Base-by-base conservation (phyloP, 495 filamentous ascomycete genomes). In the Penicillium fimorum region DNA sequence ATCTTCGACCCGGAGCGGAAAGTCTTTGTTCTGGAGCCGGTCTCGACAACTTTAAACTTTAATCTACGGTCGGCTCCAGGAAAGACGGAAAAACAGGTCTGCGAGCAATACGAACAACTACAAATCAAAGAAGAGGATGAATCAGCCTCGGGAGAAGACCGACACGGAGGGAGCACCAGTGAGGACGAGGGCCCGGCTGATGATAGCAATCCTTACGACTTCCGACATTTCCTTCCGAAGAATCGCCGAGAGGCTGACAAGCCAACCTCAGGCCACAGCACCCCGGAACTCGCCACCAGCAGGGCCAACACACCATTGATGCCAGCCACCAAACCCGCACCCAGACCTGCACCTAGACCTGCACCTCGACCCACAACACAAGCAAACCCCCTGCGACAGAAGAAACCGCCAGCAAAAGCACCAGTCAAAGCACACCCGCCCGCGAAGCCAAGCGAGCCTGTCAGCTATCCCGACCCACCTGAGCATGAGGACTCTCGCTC, bases 171-270 rank as follows among this genome's bases (percentile, higher is more conserved):
- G 27, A 69, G 67, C 44, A 62, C 61, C 33, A 72, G 68, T 33
- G 74, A 74, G 17, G 76, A 76, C 22, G 76, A 77, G 49, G 74
- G 73, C 10, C 70, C 68, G 24, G 73, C 81, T 2, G 81, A 83
- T 51, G 71, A 76, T 0, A 68, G 71, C 56, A 85, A 85, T 50
- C 82, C 82, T 15, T 85, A 79, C 53, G 81, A 85, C 63, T 84
- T 74, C 60, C 79, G 82, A 10, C 82, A 85, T 61, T 85, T 84
- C 59, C 76, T 84, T 37, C 70, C 67, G 27, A 73, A 78, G 55
- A 60, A 62, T 17, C 67, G 72, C 46, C 66, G 60, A 6, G 67
- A 71, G 38, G 67, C 69, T 37, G 62, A 66, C 30, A 75, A 78
- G 59, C 60, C 69, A 41, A 59, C 50, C 32, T 78, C 73, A 20